A percentile compares a stretch with the other conserved stretches of the same genome.
Conservation (phyloP, 148 eudicot genomes). For the Rhododendron ferrugineum region DNA sequence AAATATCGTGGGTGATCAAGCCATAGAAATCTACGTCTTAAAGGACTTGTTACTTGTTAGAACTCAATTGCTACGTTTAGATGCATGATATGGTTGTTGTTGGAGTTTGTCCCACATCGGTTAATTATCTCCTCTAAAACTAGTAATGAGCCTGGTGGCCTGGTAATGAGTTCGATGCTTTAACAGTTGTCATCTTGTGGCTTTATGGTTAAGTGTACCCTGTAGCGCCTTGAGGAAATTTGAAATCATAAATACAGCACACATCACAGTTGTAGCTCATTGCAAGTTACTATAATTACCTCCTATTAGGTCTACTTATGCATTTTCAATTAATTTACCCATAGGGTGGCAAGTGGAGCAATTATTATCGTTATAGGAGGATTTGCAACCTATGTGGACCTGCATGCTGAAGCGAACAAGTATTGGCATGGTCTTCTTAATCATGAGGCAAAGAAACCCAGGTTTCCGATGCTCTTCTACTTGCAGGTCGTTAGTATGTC, state of each 20-base stretch:
- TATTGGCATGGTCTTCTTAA: slow-evolving; percentile 57
- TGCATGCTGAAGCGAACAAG: slow-evolving; percentile 39
- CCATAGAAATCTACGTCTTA: neutral
- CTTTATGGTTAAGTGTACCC: neutral
- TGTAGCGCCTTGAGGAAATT: neutral
- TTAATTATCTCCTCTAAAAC: no score
- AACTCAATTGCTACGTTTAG: neutral
- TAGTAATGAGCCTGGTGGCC: no score
- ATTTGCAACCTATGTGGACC: slow-evolving; percentile 58
- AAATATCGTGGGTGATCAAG: neutral
- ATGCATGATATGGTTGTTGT: neutral
- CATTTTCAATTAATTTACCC: slow-evolving; percentile 11
- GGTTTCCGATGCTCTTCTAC: slow-evolving; percentile 54
- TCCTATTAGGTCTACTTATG: neutral
- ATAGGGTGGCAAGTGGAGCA: slow-evolving; percentile 67
- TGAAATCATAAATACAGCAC: neutral
- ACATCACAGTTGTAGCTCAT: neutral
- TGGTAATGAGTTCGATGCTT: no score
- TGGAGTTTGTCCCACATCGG: no score
- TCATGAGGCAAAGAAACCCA: slow-evolving; percentile 43
- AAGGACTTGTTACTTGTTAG: neutral
- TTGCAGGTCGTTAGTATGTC: slow-evolving; percentile 48
- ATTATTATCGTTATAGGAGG: slow-evolving; percentile 60
- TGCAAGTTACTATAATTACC: neutral
- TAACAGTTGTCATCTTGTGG: neutral